phyloP scores from a whole-genome alignment of 768 basidiomycete genomes.

The Boletus rubroflammeus region DNA sequence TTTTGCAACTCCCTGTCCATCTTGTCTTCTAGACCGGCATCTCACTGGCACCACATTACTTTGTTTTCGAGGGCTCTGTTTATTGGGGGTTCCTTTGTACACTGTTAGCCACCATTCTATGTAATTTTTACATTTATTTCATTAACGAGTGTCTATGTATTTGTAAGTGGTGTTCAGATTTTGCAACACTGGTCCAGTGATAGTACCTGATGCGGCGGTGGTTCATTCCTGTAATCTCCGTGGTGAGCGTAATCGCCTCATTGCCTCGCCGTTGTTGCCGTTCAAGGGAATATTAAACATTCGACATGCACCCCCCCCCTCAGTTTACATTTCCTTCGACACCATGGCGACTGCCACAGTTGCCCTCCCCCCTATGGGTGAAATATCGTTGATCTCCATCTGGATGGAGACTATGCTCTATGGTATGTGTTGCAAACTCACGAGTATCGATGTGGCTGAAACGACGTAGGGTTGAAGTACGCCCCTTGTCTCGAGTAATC shows the following conservation, averaged over 20 bases:
- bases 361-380: slow-evolving; percentile 8
- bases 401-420: slow-evolving; percentile 19
- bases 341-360: background rate
- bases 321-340: background rate
- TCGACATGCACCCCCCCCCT: background rate
- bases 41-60: too few relatives aligned
- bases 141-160: too few relatives aligned
- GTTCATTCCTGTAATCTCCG: background rate
- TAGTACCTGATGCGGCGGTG: slow-evolving; percentile 5
- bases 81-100: too few relatives aligned
- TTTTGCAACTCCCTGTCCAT: too few relatives aligned
- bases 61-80: too few relatives aligned
- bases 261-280: background rate
- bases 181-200: too few relatives aligned
- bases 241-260: background rate
- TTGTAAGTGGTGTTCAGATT: too few relatives aligned
- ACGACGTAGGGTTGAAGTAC: slow-evolving; percentile 8
- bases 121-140: too few relatives aligned
- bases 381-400: slow-evolving; percentile 13
- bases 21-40: too few relatives aligned
- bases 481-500: background rate
- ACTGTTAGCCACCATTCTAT: too few relatives aligned
- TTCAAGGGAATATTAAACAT: slow-evolving; percentile 1
- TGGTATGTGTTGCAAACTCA: slow-evolving; percentile 2
- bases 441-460: background rate